phyloP scores from a whole-genome alignment of 1,284 basidiomycete genomes.

The Cryptococcus maquisensis region DNA sequence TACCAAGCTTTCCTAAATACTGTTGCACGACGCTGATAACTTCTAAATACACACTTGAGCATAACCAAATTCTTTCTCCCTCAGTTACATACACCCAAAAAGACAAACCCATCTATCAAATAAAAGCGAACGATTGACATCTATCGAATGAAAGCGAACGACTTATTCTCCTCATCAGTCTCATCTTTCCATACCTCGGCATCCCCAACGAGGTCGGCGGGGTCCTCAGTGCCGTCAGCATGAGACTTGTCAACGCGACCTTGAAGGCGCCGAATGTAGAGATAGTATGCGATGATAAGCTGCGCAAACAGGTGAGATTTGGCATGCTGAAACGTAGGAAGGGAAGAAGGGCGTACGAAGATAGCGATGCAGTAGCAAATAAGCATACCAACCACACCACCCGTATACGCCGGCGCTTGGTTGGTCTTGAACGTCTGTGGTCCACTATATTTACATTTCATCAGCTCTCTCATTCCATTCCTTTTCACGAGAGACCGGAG shows the following conservation, averaged over 20 bases:
- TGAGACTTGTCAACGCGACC: conserved; percentile 22
- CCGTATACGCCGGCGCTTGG: conserved; percentile 23
- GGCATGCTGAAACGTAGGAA: neutral
- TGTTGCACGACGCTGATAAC: too few relatives aligned
- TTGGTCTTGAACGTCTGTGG: conserved; percentile 28
- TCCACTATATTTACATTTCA: neutral
- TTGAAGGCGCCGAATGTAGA: conserved; percentile 6
- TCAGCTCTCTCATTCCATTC: neutral
- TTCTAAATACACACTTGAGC: too few relatives aligned
- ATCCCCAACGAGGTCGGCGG: conserved; percentile 2
- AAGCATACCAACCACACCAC: conserved; percentile 26
- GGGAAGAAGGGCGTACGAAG: conserved; percentile 12
- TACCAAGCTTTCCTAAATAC: too few relatives aligned
- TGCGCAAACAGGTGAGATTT: neutral
- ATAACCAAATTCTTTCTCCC: too few relatives aligned
- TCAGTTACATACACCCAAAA: too few relatives aligned
- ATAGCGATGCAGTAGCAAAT: conserved; percentile 24
- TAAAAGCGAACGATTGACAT: too few relatives aligned
- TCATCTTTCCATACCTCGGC: conserved; percentile 27
- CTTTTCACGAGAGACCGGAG: neutral
- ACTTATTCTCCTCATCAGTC: conserved; percentile 17
- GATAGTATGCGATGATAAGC: neutral
- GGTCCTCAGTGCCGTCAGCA: conserved; percentile 9
- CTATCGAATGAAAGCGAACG: too few relatives aligned
- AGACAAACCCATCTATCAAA: too few relatives aligned